Percentiles rank a stretch among this genome's conserved stretches.
These are phyloP conservation scores for Thalassiosira pacifica DNA, from an alignment of 352 stramenopile species.

Conservation along the genomic window DNA sequence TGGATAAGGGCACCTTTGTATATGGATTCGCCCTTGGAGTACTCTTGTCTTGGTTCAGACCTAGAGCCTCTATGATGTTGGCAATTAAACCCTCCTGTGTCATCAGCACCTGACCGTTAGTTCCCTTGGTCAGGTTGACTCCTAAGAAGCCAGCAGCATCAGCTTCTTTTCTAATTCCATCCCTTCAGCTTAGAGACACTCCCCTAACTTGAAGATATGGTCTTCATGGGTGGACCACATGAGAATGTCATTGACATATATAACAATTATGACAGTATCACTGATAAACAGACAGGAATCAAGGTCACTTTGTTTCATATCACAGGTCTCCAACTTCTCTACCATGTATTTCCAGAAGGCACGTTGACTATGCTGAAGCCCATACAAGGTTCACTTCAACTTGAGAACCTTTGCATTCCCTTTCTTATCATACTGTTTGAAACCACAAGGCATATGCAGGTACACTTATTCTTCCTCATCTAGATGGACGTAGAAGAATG, in stretches of 20 bases:
- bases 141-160: background rate
- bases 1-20: background rate
- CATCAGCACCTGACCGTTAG: background rate
- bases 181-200: too few species aligned
- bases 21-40: background rate
- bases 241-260: constrained; percentile 24
- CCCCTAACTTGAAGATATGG: too few species aligned
- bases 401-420: constrained; percentile 15
- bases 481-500: background rate
- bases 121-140: background rate
- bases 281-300: too few species aligned
- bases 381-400: constrained; percentile 30
- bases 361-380: background rate
- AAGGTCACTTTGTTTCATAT: too few species aligned
- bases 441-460: background rate
- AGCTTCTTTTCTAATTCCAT: background rate
- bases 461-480: constrained; percentile 21
- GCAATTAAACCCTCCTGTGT: background rate
- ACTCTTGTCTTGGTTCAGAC: background rate
- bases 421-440: background rate
- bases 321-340: too few species aligned
- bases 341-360: too few species aligned
- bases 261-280: too few species aligned
- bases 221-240: constrained; percentile 8
- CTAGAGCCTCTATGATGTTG: background rate